Evolutionary conservation across 495 filamentous ascomycete species (phyloP), one percentile per base, ranked within the genome.

Genomic region (Apodospora peruviana): DNA sequence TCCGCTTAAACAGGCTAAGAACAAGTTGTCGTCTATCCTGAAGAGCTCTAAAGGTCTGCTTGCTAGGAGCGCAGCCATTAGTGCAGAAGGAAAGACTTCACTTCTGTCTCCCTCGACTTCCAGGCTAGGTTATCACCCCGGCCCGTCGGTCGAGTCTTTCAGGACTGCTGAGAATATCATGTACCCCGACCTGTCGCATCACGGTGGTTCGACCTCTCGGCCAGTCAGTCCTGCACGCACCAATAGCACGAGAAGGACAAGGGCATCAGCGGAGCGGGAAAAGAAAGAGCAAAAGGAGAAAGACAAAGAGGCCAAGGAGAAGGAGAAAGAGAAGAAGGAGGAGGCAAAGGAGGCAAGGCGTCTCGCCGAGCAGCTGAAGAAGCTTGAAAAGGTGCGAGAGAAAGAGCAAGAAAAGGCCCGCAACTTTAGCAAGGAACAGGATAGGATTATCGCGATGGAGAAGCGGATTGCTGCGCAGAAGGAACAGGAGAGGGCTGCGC

Each of bases 1-100:
- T 39, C 87, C 89, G 5, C 64, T 95, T 22, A 95, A 88, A 61
- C 86, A 90, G 40, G 90, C 90, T 16, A 96, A 94, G 69, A 85
- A 82, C 53, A 90, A 87, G 61, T 69, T 96, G 27, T 89, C 89
- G 35, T 93, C 90, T 8, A 88, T 94, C 45, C 73, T 96, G 52
- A 88, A 88, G 62, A 86, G 85, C 29, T 90, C 90, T 12, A 90
- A 86, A 60, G 87, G 83, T 16, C 76, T 94, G 37, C 85, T 95
- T 51, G 85, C 84, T 14, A 91, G 82, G 49, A 88, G 86, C 57
- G 89, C 87, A 20, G 81, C 83, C 40, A 73, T 86, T 40, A 89
- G 84, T 57, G 87, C 86, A 19, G 84, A 90, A 47, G 83, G 84
- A 7, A 90, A 86, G 59, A 67, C 84, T 14, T 74, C 70, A 0